These are phyloP conservation scores for Kwoniella shivajii DNA, from an alignment of 1,284 basidiomycete genomes.

Conservation along the genomic window DNA sequence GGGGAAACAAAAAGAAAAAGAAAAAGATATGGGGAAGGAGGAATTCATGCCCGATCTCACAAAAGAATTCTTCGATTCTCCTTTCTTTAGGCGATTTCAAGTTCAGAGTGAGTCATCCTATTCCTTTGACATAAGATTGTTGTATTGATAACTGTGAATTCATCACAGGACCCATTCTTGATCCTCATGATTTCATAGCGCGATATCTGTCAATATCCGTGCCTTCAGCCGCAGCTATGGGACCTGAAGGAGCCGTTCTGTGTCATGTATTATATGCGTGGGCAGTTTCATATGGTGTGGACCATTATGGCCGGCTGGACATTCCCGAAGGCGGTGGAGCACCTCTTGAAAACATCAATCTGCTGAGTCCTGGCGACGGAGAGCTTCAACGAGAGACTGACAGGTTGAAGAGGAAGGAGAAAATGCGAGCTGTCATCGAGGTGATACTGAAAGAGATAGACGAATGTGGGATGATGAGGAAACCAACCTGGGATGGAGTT, in stretches of 20 bases:
- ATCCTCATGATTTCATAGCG: slow-evolving; percentile 69
- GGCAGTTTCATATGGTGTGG: slow-evolving; percentile 81
- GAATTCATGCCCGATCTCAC: slow-evolving; percentile 68
- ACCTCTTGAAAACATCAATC: slow-evolving; percentile 20
- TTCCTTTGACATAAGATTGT: no score
- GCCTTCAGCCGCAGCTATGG: slow-evolving; percentile 63
- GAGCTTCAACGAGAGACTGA: slow-evolving; percentile 52
- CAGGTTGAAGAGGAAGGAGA: slow-evolving; percentile 53
- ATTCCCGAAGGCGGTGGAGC: slow-evolving; percentile 38
- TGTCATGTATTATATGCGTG: slow-evolving; percentile 69
- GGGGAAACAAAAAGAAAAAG: no score
- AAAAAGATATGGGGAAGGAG: neutral
- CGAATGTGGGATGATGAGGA: slow-evolving; percentile 71
- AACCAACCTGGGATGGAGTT: slow-evolving; percentile 81
- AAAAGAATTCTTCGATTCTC: slow-evolving; percentile 74
- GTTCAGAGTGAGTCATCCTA: slow-evolving; percentile 67
- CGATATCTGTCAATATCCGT: slow-evolving; percentile 57
- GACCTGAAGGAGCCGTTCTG: slow-evolving; percentile 55
- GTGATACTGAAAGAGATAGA: slow-evolving; percentile 78
- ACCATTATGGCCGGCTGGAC: slow-evolving; percentile 65
- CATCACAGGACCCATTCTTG: slow-evolving; percentile 54
- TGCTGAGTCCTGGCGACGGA: slow-evolving; percentile 25
- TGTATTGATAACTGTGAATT: neutral
- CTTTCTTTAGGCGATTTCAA: slow-evolving; percentile 77
- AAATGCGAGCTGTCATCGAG: slow-evolving; percentile 64